These are phyloP conservation scores for Apiospora koreana DNA, from an alignment of 2,329 filamentous ascomycete species.

Conservation along the genomic window DNA sequence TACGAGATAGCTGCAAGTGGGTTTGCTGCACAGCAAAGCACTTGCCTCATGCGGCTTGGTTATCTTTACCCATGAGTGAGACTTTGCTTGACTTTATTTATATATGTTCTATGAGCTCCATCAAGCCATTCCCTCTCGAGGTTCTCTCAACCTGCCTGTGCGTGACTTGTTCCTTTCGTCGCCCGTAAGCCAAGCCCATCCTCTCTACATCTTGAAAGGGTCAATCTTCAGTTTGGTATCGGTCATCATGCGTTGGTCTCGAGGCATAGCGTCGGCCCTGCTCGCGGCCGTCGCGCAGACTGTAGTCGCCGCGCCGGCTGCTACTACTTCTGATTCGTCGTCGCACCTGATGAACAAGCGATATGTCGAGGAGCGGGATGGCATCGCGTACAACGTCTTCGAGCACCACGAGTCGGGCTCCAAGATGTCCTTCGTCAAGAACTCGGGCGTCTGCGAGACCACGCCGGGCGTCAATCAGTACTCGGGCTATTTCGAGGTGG, in stretches of 20 bases:
- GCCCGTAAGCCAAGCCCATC: background rate
- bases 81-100: background rate
- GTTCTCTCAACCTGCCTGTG: background rate
- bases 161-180: background rate
- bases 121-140: background rate
- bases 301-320: background rate
- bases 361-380: conserved; percentile 21
- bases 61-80: background rate
- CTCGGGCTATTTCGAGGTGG: conserved; percentile 51
- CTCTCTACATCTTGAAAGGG: background rate
- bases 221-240: too few relatives aligned
- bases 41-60: background rate
- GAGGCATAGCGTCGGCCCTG: background rate
- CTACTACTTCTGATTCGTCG: background rate
- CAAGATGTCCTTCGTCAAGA: conserved; percentile 48
- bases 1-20: background rate
- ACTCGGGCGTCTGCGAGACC: conserved; percentile 53
- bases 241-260: background rate
- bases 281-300: conserved; percentile 3
- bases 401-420: conserved; percentile 48
- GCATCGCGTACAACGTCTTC: conserved; percentile 42
- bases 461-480: conserved; percentile 51
- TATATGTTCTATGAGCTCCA: background rate
- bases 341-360: conserved; percentile 17
- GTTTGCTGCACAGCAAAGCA: background rate